Evolutionary conservation across 495 filamentous ascomycete genomes (phyloP), one percentile per base, ranked within the genome.

Genomic region (Antarctomyces pellizariae): DNA sequence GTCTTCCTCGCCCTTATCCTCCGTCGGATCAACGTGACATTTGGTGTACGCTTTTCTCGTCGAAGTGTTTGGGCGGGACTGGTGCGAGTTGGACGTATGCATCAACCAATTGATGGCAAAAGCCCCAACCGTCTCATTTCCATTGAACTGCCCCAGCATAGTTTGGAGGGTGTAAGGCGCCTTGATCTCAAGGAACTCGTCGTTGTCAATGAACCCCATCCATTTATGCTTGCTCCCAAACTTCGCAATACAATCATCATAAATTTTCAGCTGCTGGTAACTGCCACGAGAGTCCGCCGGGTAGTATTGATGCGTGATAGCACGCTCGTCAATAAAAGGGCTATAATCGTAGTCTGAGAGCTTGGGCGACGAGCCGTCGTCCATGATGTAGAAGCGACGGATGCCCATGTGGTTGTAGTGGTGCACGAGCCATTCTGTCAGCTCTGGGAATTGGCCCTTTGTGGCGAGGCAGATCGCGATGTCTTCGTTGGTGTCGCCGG

Each of bases 371-470:
- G 38, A 39, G 11, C 39, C 33, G 25, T 45, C 39, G 18, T 45
- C 42, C 38, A 42, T 38, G 21, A 45, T 30, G 20, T 45, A 45
- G 19, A 45, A 42, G 8, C 42, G 36, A 13, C 29, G 26, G 30
- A 45, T 36, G 14, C 42, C 42, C 11, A 36, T 25, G 22, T 45
- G 42, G 23, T 42, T 30, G 21, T 45, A 45, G 20, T 45, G 39
- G 19, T 45, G 39, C 7, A 21, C 24, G 5, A 45, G 30, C 18
- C 37, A 42, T 14, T 45, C 39, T 2, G 26, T 20, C 3, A 45
- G 32, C 18, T 45, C 42, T 1, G 11, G 14, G 9, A 22, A 7
- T 26, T 42, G 39, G 28, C 37, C 36, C 28, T 39, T 35, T 9
- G 33, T 30, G 7, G 31, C 17, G 5, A 39, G 6, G 24, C 42